Conservation (phyloP, 768 basidiomycete genomes). For the Cytidiella melzeri region DNA sequence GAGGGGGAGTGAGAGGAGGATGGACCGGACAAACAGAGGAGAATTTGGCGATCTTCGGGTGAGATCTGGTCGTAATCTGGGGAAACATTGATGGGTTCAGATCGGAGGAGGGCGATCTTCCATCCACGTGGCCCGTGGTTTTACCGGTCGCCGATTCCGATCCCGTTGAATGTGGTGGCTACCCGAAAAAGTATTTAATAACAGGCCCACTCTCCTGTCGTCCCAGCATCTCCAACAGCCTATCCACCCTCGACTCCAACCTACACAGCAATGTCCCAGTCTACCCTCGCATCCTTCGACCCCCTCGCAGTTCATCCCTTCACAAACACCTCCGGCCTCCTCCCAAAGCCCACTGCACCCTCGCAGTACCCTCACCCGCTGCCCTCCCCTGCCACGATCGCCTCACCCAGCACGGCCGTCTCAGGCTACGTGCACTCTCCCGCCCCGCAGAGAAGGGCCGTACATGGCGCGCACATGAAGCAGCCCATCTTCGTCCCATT, state of each 20-base stretch:
- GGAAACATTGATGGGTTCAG: not conserved
- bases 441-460: not conserved
- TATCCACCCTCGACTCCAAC: too few species aligned
- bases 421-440: constrained; percentile 40
- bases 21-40: constrained; percentile 2
- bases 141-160: too few species aligned
- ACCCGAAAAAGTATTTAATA: too few species aligned
- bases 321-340: constrained; percentile 34
- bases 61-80: not conserved
- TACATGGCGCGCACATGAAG: constrained; percentile 22
- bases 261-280: constrained; percentile 27
- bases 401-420: constrained; percentile 36
- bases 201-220: too few species aligned
- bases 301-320: constrained; percentile 56
- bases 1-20: not conserved
- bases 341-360: constrained; percentile 37
- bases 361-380: constrained; percentile 37
- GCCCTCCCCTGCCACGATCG: not conserved
- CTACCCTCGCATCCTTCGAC: constrained; percentile 41
- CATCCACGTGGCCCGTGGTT: too few species aligned
- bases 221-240: too few species aligned
- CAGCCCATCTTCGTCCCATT: constrained; percentile 45
- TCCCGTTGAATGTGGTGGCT: too few species aligned
- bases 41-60: not conserved
- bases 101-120: too few species aligned